phyloP scores from a whole-genome alignment of 148 eudicot species.

The Heliamphora exappendiculata region DNA sequence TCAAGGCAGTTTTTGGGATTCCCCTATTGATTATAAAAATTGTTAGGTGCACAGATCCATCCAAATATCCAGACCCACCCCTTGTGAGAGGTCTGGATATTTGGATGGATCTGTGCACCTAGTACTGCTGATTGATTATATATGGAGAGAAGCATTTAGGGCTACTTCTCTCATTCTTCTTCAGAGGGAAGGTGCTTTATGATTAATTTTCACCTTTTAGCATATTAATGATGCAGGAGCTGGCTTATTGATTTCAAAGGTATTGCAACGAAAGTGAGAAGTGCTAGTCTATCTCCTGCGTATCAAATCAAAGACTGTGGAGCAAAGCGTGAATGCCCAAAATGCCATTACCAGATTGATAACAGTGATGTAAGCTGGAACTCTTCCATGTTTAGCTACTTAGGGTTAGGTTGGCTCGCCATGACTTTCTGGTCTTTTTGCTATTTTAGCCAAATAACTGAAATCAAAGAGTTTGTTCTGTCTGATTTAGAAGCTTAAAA shows the following conservation, averaged over 20 bases:
- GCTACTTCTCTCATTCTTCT: background rate
- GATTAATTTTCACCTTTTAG: background rate
- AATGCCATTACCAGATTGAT: conserved; percentile 56
- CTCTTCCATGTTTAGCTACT: background rate
- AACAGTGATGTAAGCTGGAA: conserved; percentile 69
- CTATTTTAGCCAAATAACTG: no score
- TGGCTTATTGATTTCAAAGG: conserved; percentile 72
- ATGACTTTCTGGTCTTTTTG: no score
- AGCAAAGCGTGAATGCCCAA: conserved; percentile 70
- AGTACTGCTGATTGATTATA: no score
- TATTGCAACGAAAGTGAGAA: conserved; percentile 66
- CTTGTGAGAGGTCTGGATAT: no score
- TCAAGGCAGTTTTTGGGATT: background rate
- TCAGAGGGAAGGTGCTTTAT: background rate
- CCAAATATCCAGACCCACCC: no score
- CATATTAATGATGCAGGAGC: conserved; percentile 33
- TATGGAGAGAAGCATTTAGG: background rate
- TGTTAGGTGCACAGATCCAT: no score
- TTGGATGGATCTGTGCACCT: no score
- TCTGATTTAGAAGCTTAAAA: no score
- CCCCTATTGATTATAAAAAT: no score
- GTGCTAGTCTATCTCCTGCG: conserved; percentile 36
- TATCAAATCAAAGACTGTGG: conserved; percentile 62
- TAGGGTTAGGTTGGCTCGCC: no score
- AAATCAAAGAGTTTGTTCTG: no score